phyloP scores from a whole-genome alignment of 2,329 filamentous ascomycete species.

The Arthrocladium fulminans region DNA sequence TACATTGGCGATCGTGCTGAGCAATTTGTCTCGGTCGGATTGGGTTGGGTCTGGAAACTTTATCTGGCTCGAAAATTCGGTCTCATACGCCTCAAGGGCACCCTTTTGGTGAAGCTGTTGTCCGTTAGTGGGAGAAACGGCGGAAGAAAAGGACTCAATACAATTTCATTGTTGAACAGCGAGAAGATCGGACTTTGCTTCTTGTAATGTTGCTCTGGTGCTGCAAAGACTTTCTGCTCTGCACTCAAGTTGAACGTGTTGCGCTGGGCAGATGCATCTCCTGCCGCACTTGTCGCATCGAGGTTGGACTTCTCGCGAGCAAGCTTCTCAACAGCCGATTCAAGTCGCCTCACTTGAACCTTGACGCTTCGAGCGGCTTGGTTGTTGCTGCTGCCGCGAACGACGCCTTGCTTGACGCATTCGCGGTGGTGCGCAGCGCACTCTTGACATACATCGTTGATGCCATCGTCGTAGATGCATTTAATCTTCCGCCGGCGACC shows the following conservation, averaged over 20 bases:
- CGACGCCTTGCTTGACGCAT: slow-evolving; percentile 18
- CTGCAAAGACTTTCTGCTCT: neutral
- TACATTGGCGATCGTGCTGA: slow-evolving; percentile 17
- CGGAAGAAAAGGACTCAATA: slow-evolving; percentile 2
- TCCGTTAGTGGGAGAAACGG: neutral
- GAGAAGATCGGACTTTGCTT: slow-evolving; percentile 17
- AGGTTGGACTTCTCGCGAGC: neutral
- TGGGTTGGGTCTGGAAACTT: slow-evolving; percentile 4
- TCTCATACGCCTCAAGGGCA: slow-evolving; percentile 2
- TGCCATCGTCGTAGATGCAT: slow-evolving; percentile 16
- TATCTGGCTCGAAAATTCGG: slow-evolving; percentile 6
- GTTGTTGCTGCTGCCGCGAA: slow-evolving; percentile 2
- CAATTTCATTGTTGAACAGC: slow-evolving; percentile 20
- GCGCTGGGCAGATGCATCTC: neutral
- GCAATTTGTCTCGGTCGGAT: slow-evolving; percentile 16
- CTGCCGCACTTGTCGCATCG: neutral
- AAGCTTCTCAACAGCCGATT: slow-evolving; percentile 5
- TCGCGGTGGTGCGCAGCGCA: slow-evolving; percentile 14
- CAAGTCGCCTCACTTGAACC: neutral
- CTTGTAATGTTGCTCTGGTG: slow-evolving; percentile 8
- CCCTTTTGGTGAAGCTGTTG: slow-evolving; percentile 5
- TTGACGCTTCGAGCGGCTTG: neutral
- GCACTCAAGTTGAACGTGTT: no score
- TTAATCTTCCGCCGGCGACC: slow-evolving; percentile 23
- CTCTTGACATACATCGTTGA: slow-evolving; percentile 15